Evolutionary conservation across 2,329 filamentous ascomycete species (phyloP).

Genomic region (Nemania sp.): DNA sequence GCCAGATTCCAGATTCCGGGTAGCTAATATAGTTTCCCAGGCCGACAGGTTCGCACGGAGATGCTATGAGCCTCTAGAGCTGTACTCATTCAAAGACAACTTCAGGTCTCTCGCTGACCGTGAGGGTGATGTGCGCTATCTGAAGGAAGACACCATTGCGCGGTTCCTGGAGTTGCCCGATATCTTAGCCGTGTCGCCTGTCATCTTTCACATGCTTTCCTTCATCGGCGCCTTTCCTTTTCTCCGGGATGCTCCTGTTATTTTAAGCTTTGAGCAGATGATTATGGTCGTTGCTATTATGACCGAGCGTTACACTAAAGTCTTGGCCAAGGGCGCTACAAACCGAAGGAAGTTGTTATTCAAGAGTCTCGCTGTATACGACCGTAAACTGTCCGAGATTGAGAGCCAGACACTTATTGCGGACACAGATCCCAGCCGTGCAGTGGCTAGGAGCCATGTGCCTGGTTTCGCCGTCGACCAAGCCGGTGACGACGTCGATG

Average conservation of each 20-base stretch:
- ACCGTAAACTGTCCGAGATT: slow-evolving; percentile 64
- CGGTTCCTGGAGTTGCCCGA: slow-evolving; percentile 81
- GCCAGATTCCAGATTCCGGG: not conserved
- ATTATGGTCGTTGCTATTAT: slow-evolving; percentile 79
- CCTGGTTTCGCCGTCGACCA: slow-evolving; percentile 62
- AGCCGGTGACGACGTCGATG: slow-evolving; percentile 57
- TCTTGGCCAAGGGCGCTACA: slow-evolving; percentile 68
- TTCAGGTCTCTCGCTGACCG: slow-evolving; percentile 77
- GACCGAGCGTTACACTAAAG: slow-evolving; percentile 75
- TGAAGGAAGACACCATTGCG: slow-evolving; percentile 77
- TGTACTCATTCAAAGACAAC: slow-evolving; percentile 79
- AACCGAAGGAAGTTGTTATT: slow-evolving; percentile 75
- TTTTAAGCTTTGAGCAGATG: slow-evolving; percentile 76
- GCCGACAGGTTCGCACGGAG: slow-evolving; percentile 74
- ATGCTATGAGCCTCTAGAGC: slow-evolving; percentile 77
- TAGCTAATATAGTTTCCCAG: slow-evolving; percentile 52
- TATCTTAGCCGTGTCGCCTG: slow-evolving; percentile 72
- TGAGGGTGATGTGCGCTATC: slow-evolving; percentile 71
- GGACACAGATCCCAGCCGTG: slow-evolving; percentile 24
- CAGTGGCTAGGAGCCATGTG: slow-evolving; percentile 39
- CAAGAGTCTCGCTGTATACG: slow-evolving; percentile 77
- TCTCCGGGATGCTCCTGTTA: slow-evolving; percentile 74
- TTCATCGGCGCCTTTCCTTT: slow-evolving; percentile 81
- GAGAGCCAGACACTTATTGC: slow-evolving; percentile 38
- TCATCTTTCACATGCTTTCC: slow-evolving; percentile 78